Evolutionary conservation across 257 asterid genomes (phyloP), one percentile per base, ranked within the genome.

Genomic region (Capsicum chinense): DNA sequence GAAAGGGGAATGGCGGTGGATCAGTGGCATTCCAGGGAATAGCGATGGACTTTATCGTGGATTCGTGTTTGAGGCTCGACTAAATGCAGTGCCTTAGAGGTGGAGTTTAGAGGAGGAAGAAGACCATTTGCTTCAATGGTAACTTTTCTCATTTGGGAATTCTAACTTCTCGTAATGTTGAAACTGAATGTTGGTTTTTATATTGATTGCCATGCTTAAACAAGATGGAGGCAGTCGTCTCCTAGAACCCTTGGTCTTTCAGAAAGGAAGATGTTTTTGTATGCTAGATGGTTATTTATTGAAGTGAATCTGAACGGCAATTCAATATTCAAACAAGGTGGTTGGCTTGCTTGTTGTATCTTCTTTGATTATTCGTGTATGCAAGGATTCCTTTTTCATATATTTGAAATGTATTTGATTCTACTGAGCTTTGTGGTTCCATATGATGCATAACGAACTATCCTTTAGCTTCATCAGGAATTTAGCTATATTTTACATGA

Each of bases 41-140:
- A 96, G 98, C 11, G 99, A 96, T 8, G 98, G 97, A 15, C 97
- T 96, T 56, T 92, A 87, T 85, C 91, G 97, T 8, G 99, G 99
- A 37, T 96, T 96, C 74, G 86, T 92, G 42, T 91, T 93, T 6
- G 98, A 96, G 85, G 98, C 97, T 3, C 90, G 90, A 89, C 92
- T 94, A 16, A 95, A 92, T 5, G 93, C 88, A 0, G 80, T 86
- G 83, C 93, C 95, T 50, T 94, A 86, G 89, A 67, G 56, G 62
- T 79, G 85, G 42, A 48, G 16, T 84, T 63, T 39, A 39, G 44
- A 39, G 56, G 47, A 17, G 48, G 73, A 19, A 21, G 83, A 21
- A 80, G 48, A 62, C 33, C 37, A 52, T 59, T 5, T 73, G 66
- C 70, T 52, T 62, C 62, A 79, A 78, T 85, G 84, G 81, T 86